Evolutionary conservation across 169 alveolate genomes (phyloP).

Genomic region (Plasmodium falciparum): DNA sequence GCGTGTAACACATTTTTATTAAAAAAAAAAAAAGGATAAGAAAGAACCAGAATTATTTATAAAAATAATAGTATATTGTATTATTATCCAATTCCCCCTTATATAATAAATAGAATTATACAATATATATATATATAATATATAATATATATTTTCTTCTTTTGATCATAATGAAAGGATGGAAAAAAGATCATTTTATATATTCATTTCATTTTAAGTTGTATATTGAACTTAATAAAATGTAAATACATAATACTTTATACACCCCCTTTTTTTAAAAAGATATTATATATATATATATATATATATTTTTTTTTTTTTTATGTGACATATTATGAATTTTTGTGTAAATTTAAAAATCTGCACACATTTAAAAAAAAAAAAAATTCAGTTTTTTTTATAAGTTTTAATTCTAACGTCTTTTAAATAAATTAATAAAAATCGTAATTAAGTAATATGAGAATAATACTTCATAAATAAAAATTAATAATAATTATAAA

Average conservation of each 20-base stretch:
- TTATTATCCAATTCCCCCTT: no score
- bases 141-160: no score
- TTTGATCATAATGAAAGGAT: no score
- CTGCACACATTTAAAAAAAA: constrained; percentile 15
- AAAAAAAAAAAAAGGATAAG: no score
- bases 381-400: background rate
- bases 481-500: background rate
- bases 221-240: background rate
- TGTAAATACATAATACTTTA: constrained; percentile 4
- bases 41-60: no score
- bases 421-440: background rate
- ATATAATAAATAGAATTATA: no score
- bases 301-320: background rate
- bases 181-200: no score
- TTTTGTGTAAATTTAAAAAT: background rate
- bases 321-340: background rate
- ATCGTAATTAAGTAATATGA: background rate
- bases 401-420: background rate
- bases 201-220: no score
- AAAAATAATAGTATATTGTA: no score
- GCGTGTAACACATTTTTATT: no score
- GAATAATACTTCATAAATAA: constrained; percentile 1
- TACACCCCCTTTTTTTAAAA: no score
- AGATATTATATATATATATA: background rate
- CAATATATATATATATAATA: no score